Evolutionary conservation across 1,284 basidiomycete genomes (phyloP).

Genomic region (Sphagnurus paluster): DNA sequence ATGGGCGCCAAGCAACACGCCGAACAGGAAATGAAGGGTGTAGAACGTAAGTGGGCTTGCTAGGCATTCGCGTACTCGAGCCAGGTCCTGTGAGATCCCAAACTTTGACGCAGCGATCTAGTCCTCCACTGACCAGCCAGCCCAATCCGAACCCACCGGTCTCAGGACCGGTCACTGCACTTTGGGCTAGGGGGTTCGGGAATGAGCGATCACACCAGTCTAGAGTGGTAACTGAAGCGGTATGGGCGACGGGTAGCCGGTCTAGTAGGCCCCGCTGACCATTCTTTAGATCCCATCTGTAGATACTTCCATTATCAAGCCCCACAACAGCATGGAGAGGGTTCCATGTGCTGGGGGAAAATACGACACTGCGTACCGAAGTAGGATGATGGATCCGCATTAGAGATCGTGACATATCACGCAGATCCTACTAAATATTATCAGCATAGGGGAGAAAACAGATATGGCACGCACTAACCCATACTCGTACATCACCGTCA

Average conservation of each 20-base stretch:
- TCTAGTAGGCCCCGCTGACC: slow-evolving; percentile 72
- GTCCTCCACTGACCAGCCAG: slow-evolving; percentile 82
- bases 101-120: slow-evolving; percentile 84
- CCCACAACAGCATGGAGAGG: slow-evolving; percentile 75
- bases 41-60: slow-evolving; percentile 69
- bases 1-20: slow-evolving; percentile 77
- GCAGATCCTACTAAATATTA: slow-evolving; percentile 58
- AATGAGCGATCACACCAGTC: slow-evolving; percentile 62
- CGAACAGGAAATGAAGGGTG: slow-evolving; percentile 78
- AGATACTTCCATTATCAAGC: slow-evolving; percentile 76
- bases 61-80: slow-evolving; percentile 51
- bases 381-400: slow-evolving; percentile 76
- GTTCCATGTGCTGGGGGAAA: slow-evolving; percentile 65
- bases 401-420: slow-evolving; percentile 67
- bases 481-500: slow-evolving; percentile 80
- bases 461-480: slow-evolving; percentile 52
- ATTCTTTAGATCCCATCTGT: slow-evolving; percentile 79
- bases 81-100: slow-evolving; percentile 71
- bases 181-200: slow-evolving; percentile 24
- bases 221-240: slow-evolving; percentile 71
- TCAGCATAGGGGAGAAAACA: slow-evolving; percentile 8
- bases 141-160: slow-evolving; percentile 47
- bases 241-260: slow-evolving; percentile 77
- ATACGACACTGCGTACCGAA: slow-evolving; percentile 69
- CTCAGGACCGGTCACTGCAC: slow-evolving; percentile 19